These are phyloP conservation scores for Hanseniaspora valbyensis DNA, from an alignment of 805 yeast species.

Conservation along the genomic window DNA sequence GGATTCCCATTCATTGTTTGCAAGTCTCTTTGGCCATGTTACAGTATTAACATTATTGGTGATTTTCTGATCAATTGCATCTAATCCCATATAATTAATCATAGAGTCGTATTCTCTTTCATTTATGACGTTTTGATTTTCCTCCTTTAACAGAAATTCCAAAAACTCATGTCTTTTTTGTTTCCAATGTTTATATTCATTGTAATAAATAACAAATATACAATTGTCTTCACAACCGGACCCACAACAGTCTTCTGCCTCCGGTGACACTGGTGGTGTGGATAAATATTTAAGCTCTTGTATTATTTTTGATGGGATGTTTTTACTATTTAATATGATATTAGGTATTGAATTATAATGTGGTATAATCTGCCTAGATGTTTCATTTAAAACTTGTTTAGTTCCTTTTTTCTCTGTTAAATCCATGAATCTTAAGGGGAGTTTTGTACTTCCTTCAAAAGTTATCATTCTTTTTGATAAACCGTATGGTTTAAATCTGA, in stretches of 20 bases:
- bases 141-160: conserved; percentile 3
- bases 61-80: neutral
- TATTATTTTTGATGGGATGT: neutral
- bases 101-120: conserved; percentile 2
- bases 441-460: conserved; percentile 6
- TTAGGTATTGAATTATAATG: neutral
- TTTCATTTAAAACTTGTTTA: neutral
- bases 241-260: conserved; percentile 96
- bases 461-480: conserved; percentile 2
- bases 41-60: neutral
- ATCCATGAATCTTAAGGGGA: conserved; percentile 1
- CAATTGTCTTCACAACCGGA: conserved; percentile 85
- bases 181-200: conserved; percentile 80
- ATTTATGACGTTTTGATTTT: neutral
- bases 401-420: neutral
- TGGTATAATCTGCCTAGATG: neutral
- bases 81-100: conserved; percentile 6
- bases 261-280: conserved; percentile 45
- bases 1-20: conserved; percentile 8
- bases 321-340: neutral
- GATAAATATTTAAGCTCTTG: conserved; percentile 59
- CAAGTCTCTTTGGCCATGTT: neutral
- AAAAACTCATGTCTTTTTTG: conserved; percentile 31
- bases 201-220: conserved; percentile 89
- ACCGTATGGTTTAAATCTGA: too few species aligned